Evolutionary conservation across 1,139 yeast genomes (phyloP).

Genomic region (Pichia norvegensis): DNA sequence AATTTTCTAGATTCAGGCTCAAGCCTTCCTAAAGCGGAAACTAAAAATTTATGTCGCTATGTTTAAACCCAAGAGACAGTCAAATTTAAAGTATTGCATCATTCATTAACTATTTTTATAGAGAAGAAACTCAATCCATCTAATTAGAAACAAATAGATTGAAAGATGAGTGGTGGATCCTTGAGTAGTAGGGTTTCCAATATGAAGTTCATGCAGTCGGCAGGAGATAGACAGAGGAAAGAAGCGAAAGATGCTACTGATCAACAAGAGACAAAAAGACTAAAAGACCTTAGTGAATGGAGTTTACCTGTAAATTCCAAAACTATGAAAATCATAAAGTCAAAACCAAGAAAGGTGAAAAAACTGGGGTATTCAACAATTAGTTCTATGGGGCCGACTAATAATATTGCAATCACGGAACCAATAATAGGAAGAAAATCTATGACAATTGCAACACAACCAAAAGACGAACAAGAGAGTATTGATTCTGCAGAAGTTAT

Average conservation of each 20-base stretch:
- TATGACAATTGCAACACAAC: constrained; percentile 1
- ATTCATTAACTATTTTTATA: no score
- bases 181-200: constrained; percentile 56
- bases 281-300: constrained; percentile 60
- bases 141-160: not conserved
- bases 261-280: constrained; percentile 30
- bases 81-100: no score
- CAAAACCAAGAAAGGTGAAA: constrained; percentile 28
- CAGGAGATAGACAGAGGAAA: constrained; percentile 8
- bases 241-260: constrained; percentile 32
- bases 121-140: not conserved
- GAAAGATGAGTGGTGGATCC: constrained; percentile 10
- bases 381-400: constrained; percentile 6
- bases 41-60: no score
- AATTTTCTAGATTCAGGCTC: no score
- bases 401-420: not conserved
- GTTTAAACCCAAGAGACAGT: no score
- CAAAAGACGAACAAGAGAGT: not conserved
- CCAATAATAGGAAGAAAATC: constrained; percentile 26
- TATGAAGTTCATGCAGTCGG: constrained; percentile 55
- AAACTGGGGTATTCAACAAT: constrained; percentile 42
- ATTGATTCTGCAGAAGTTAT: no score
- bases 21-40: no score
- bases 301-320: constrained; percentile 33
- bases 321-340: constrained; percentile 21